Evolutionary conservation across 2,329 filamentous ascomycete genomes (phyloP).

Genomic region (Ceratocystiopsis sp.): DNA sequence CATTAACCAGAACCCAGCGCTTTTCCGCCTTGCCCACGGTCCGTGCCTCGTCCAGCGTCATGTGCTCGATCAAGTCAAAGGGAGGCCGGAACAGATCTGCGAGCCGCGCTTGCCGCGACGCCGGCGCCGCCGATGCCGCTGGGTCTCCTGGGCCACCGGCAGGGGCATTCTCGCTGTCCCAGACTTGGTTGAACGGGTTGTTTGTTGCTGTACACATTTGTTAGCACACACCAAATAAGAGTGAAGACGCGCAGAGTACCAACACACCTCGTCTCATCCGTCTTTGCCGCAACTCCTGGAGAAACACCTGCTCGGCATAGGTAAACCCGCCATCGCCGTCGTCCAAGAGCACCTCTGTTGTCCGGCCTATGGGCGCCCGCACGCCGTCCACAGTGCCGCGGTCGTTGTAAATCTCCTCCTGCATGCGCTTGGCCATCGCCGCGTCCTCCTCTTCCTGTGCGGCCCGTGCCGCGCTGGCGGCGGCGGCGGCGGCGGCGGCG

Average conservation of each 20-base stretch:
- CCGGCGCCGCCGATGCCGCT: conserved; percentile 1
- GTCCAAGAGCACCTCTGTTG: conserved; percentile 78
- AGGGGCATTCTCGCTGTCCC: conserved; percentile 12
- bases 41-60: conserved; percentile 71
- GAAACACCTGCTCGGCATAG: conserved; percentile 29
- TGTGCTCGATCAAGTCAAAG: conserved; percentile 67
- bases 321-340: conserved; percentile 32
- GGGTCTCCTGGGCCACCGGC: conserved; percentile 7
- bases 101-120: conserved; percentile 33
- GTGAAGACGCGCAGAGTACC: too few species aligned
- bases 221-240: too few species aligned
- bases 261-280: conserved; percentile 9
- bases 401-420: conserved; percentile 91
- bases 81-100: conserved; percentile 88
- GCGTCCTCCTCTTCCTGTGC: conserved; percentile 73
- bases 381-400: too few species aligned
- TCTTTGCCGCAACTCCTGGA: conserved; percentile 21
- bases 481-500: conserved; percentile 14
- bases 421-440: conserved; percentile 76
- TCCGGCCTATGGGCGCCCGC: conserved; percentile 77
- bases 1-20: conserved; percentile 92
- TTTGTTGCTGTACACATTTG: too few species aligned
- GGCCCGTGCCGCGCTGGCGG: conserved; percentile 23
- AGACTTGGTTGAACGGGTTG: conserved; percentile 25
- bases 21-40: conserved; percentile 70